phyloP scores from a whole-genome alignment of 164 flowering plant species.

The Vitis cinerea region DNA sequence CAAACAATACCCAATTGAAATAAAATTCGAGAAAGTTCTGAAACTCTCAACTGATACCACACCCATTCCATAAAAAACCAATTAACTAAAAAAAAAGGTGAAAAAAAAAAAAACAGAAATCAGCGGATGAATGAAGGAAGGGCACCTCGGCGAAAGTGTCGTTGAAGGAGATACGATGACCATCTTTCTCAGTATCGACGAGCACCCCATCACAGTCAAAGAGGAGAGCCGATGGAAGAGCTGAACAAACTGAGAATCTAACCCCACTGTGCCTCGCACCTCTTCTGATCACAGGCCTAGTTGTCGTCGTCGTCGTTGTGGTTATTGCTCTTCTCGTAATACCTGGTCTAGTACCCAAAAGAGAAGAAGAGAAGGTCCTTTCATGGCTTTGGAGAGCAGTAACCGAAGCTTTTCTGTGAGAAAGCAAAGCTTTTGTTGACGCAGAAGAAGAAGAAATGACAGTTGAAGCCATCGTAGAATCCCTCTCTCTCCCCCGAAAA shows the following conservation, averaged over 20 bases:
- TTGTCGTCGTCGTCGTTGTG: neutral
- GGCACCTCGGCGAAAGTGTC: slow-evolving; percentile 81
- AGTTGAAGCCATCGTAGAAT: slow-evolving; percentile 23
- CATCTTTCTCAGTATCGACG: slow-evolving; percentile 96
- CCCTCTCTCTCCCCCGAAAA: neutral
- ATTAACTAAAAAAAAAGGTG: neutral
- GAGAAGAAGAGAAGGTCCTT: slow-evolving; percentile 14
- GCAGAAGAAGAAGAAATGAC: slow-evolving; percentile 20
- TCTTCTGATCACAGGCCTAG: neutral
- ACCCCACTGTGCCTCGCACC: slow-evolving; percentile 10
- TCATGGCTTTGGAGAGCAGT: slow-evolving; percentile 11
- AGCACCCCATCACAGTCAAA: slow-evolving; percentile 97
- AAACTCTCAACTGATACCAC: neutral
- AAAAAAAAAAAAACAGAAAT: neutral
- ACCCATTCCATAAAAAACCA: neutral
- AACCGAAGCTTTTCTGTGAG: slow-evolving; percentile 2
- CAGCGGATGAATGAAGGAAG: neutral
- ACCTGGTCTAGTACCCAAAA: slow-evolving; percentile 6
- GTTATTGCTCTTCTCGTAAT: neutral
- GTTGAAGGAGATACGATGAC: slow-evolving; percentile 89
- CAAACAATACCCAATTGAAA: too few species aligned
- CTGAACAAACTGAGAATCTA: slow-evolving; percentile 42
- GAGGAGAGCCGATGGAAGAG: slow-evolving; percentile 80
- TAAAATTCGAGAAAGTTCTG: neutral
- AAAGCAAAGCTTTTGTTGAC: neutral